Evolutionary conservation across 1,284 basidiomycete species (phyloP).

Genomic region (Amylostereum chailletii): DNA sequence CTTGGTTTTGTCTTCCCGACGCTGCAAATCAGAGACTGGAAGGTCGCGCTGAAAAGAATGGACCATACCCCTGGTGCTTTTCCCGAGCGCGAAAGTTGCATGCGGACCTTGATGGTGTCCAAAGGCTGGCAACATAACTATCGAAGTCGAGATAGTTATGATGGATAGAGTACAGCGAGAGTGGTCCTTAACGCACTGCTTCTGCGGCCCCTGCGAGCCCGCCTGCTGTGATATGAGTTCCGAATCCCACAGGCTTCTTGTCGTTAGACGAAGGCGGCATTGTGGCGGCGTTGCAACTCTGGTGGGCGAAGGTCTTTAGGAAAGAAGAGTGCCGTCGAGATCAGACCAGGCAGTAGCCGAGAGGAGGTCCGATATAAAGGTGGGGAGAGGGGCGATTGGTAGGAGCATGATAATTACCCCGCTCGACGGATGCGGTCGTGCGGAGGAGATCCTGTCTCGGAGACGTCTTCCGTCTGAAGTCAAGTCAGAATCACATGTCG

Average conservation of each 20-base stretch:
- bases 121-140: conserved; percentile 77
- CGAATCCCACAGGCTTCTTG: conserved; percentile 74
- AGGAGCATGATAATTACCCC: no score
- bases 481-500: no score
- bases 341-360: no score
- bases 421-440: no score
- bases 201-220: conserved; percentile 89
- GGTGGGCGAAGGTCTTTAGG: no score
- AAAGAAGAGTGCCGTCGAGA: no score
- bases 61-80: conserved; percentile 67
- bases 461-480: no score
- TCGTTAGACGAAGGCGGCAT: conserved; percentile 16
- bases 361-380: no score
- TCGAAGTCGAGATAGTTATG: not conserved
- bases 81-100: conserved; percentile 88
- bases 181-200: conserved; percentile 48
- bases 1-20: conserved; percentile 73
- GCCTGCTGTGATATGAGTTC: conserved; percentile 87
- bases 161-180: not conserved
- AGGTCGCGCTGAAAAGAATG: not conserved
- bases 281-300: no score
- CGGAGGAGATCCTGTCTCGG: no score
- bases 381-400: no score
- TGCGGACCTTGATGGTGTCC: conserved; percentile 97
- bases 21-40: not conserved